Evolutionary conservation across 202 grass and related monocot species (phyloP).

Genomic region (Schoenoplectus tabernaemontani): DNA sequence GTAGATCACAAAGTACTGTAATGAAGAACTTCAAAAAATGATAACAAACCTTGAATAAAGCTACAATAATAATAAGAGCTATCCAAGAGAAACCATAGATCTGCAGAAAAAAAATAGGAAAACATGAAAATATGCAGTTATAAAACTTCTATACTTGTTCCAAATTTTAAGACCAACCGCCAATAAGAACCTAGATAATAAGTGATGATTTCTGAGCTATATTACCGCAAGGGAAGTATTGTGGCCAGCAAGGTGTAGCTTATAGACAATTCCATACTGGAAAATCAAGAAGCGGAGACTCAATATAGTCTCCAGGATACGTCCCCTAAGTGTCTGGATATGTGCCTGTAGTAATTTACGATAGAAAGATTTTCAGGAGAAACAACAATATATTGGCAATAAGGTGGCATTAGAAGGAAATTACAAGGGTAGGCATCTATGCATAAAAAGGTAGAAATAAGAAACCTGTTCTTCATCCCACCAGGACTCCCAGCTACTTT

Average conservation of each 20-base stretch:
- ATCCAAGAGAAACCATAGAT: conserved; percentile 93
- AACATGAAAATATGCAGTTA: not conserved
- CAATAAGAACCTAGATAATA: not conserved
- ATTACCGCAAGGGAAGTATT: conserved; percentile 80
- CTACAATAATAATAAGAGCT: conserved; percentile 61
- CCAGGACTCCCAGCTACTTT: conserved; percentile 94
- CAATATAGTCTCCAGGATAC: conserved; percentile 80
- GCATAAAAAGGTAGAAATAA: not conserved
- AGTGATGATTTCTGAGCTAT: not conserved
- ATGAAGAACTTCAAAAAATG: not conserved
- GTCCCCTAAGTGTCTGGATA: conserved; percentile 70
- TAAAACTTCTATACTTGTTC: not conserved
- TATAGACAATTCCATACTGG: conserved; percentile 97
- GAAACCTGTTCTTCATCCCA: conserved; percentile 91
- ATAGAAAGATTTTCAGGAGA: not conserved
- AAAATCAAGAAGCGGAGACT: conserved; percentile 79
- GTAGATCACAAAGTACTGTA: not conserved
- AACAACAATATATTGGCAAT: not conserved
- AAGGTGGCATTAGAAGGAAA: not conserved
- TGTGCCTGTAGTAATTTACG: conserved; percentile 42
- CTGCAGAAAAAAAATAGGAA: conserved; percentile 45
- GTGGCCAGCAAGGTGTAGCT: conserved; percentile 48
- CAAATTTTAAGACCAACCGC: not conserved
- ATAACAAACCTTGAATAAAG: conserved; percentile 71
- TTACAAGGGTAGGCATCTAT: not conserved